Percentiles rank a stretch among this genome's conserved stretches.
phyloP scores from a whole-genome alignment of 306 rosid genomes.

The Alnus glutinosa region DNA sequence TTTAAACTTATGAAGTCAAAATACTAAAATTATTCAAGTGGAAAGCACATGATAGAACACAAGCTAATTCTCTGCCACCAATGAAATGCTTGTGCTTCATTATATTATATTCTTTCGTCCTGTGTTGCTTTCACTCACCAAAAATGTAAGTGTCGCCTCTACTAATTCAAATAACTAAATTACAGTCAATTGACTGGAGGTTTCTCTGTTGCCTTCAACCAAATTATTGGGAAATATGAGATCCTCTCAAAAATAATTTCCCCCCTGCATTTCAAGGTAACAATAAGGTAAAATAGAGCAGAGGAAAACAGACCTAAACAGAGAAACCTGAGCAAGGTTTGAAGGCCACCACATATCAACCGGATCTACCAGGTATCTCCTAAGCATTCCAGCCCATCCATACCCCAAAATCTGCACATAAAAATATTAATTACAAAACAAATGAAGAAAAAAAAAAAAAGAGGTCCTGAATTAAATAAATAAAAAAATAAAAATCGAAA shows the following conservation, averaged over 20 bases:
- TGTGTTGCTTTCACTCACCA: neutral
- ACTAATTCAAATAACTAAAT: neutral
- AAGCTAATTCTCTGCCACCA: conserved; percentile 29
- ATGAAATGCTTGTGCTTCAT: conserved; percentile 27
- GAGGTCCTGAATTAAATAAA: neutral
- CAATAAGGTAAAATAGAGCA: conserved; percentile 8
- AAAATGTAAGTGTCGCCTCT: neutral
- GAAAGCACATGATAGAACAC: neutral
- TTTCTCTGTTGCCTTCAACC: conserved; percentile 4
- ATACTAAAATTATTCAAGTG: neutral
- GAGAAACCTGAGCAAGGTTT: conserved; percentile 97
- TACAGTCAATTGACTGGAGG: neutral
- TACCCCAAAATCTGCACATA: conserved; percentile 83
- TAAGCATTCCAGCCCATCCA: conserved; percentile 99
- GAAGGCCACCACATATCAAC: conserved; percentile 99
- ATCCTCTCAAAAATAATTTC: neutral
- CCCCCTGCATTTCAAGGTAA: neutral
- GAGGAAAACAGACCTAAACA: conserved; percentile 65
- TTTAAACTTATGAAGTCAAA: neutral
- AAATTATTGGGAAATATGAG: neutral
- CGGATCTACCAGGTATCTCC: conserved; percentile 92
- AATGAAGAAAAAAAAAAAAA: neutral
- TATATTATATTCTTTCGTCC: neutral
- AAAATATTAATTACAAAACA: conserved; percentile 1
- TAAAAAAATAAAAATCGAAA: neutral